These are phyloP conservation scores for Fusarium pilosicola DNA, from an alignment of 2,329 filamentous ascomycete species.

Conservation along the genomic window DNA sequence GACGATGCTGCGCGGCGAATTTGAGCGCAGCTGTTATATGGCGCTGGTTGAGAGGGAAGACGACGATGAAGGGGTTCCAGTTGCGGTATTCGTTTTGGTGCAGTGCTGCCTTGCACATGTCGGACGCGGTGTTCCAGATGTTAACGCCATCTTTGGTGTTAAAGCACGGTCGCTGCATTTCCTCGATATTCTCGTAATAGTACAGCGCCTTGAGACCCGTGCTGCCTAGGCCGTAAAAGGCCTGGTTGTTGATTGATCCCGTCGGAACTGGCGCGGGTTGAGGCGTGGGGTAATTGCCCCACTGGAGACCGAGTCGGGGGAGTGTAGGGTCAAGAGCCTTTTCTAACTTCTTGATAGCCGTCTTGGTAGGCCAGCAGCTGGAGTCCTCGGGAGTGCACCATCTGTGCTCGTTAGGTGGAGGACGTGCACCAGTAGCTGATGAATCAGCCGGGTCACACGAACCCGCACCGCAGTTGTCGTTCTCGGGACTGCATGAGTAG, in stretches of 20 bases:
- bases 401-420: rapidly evolving
- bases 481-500: background rate
- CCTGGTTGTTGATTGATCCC: background rate
- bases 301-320: background rate
- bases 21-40: background rate
- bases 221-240: background rate
- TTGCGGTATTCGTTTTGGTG: slow-evolving; percentile 1
- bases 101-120: slow-evolving; percentile 1
- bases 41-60: background rate
- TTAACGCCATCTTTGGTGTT: background rate
- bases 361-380: slow-evolving; percentile 1
- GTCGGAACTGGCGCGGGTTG: background rate
- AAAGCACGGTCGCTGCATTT: slow-evolving; percentile 1
- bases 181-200: background rate
- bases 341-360: background rate
- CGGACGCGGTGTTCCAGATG: background rate
- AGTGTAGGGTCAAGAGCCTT: background rate
- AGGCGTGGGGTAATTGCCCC: background rate
- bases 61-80: background rate
- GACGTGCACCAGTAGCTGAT: background rate
- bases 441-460: background rate
- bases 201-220: background rate
- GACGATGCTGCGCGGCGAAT: background rate
- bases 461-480: background rate
- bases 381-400: slow-evolving; percentile 1